Evolutionary conservation across 257 asterid species (phyloP).

Genomic region (Haberlea rhodopensis): DNA sequence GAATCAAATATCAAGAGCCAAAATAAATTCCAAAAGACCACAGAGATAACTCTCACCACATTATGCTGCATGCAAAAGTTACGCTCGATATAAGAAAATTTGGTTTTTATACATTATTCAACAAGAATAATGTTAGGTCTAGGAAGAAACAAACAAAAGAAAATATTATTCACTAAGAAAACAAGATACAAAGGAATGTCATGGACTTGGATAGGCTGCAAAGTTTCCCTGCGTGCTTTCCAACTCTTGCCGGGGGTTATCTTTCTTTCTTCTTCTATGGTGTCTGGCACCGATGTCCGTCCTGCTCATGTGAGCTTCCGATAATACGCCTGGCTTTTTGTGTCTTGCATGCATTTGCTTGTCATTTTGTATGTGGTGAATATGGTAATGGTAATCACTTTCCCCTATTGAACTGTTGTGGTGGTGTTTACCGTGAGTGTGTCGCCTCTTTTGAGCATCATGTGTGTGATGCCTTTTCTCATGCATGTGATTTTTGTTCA

Average conservation of each 20-base stretch:
- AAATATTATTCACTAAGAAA: background rate
- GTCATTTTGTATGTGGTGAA: conserved; percentile 73
- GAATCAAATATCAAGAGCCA: background rate
- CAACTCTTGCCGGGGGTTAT: conserved; percentile 26
- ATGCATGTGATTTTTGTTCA: conserved; percentile 39
- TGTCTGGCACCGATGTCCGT: conserved; percentile 34
- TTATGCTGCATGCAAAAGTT: background rate
- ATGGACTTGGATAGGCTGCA: background rate
- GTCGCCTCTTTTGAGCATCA: conserved; percentile 40
- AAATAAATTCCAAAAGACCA: too few relatives aligned
- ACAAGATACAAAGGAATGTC: background rate
- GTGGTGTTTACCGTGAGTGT: conserved; percentile 31
- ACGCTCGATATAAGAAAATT: background rate
- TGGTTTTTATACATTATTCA: conserved; percentile 2
- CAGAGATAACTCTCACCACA: conserved; percentile 5
- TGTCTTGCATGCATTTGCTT: conserved; percentile 56
- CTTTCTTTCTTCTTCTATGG: conserved; percentile 41
- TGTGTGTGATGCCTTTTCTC: conserved; percentile 45
- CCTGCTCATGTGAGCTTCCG: conserved; percentile 30
- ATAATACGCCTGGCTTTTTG: conserved; percentile 37
- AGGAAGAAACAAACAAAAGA: background rate
- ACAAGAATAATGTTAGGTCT: conserved; percentile 9
- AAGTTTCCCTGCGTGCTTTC: conserved; percentile 18
- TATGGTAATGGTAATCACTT: conserved; percentile 51
- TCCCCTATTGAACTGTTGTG: conserved; percentile 38